Evolutionary conservation across 192 early-diverging fungal species (phyloP), one percentile per base, ranked within the genome.

Genomic region (Dimargaris xerosporica): DNA sequence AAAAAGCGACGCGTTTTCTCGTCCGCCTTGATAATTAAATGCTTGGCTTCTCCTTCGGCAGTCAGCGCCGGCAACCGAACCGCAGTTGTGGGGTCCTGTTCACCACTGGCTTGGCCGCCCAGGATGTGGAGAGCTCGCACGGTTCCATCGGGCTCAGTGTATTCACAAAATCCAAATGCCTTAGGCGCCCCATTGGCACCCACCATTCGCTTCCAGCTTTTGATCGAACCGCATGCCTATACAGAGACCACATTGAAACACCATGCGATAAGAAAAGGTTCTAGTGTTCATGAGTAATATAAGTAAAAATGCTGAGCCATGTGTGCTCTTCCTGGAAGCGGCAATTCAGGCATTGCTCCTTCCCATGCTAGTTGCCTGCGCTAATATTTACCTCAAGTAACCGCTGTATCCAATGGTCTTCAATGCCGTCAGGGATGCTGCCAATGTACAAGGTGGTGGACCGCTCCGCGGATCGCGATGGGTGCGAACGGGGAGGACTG

Each of bases 161-260:
- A 91, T 47, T 83, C 79, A 47, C 81, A 83, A 67, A 91, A 88
- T 6, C 86, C 87, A 72, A 86, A 89, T 0, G 73, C 78, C 54
- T 85, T 88, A 1, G 80, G 82, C 23, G 78, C 79, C 12, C 85
- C 84, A 11, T 71, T 44, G 31, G 69, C 66, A 62, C 88, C 85
- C 59, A 71, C 77, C 17, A 86, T 74, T 29, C 87, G 78, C 63
- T 85, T 85, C 86, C 86, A 91, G 30, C 72, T 73, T 41, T 69
- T 52, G 16, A 90, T 63, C 11, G 70, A 65, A 30, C 89, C 89
- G 51, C 85, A 88, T n/a, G 80, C 84, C 34, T 39, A 39, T 85
- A 66, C 52, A 19, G 19, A 3, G 56, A 34, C 13, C 54, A 46
- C 43, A 51, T 55, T 4, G 48, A 2, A 13, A 52, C 43, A n/a